Conservation (phyloP, 768 basidiomycete genomes). For the Coprinopsis marcescibilis region DNA sequence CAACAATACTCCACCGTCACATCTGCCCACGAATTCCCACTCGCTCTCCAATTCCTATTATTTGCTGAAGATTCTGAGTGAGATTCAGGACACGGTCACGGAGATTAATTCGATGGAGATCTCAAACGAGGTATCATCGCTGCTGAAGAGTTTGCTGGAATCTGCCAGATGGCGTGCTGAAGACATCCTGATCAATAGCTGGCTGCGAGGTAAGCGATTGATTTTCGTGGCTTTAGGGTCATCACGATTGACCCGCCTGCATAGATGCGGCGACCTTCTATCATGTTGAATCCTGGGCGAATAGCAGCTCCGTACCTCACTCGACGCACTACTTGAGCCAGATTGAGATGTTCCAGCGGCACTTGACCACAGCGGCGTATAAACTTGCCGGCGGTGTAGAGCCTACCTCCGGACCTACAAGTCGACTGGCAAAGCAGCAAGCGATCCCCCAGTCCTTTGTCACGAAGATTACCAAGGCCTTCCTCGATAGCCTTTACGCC, state of each 20-base stretch:
- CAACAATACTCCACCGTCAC: constrained; percentile 36
- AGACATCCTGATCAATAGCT: constrained; percentile 69
- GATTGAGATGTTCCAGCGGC: constrained; percentile 76
- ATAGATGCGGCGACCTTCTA: constrained; percentile 46
- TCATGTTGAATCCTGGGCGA: constrained; percentile 81
- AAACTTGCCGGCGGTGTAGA: constrained; percentile 79
- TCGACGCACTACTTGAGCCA: constrained; percentile 72
- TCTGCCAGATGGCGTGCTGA: constrained; percentile 85
- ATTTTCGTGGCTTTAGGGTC: not conserved
- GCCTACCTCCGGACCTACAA: constrained; percentile 39
- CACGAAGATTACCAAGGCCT: constrained; percentile 74
- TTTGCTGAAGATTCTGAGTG: constrained; percentile 71
- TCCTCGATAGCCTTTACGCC: constrained; percentile 79
- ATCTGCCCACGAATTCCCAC: constrained; percentile 72
- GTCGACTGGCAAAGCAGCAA: constrained; percentile 53
- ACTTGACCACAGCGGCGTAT: constrained; percentile 69
- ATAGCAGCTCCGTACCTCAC: constrained; percentile 53
- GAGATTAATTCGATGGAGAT: constrained; percentile 81
- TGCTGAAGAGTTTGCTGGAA: constrained; percentile 69
- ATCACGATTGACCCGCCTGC: not conserved
- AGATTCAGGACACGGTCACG: constrained; percentile 80
- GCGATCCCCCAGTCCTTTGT: constrained; percentile 58
- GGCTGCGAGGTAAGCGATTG: constrained; percentile 67
- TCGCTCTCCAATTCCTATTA: constrained; percentile 80
- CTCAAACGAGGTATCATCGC: constrained; percentile 62